These are phyloP conservation scores for Rhizopus microsporus DNA, from an alignment of 371 early-diverging fungal species.

Conservation along the genomic window DNA sequence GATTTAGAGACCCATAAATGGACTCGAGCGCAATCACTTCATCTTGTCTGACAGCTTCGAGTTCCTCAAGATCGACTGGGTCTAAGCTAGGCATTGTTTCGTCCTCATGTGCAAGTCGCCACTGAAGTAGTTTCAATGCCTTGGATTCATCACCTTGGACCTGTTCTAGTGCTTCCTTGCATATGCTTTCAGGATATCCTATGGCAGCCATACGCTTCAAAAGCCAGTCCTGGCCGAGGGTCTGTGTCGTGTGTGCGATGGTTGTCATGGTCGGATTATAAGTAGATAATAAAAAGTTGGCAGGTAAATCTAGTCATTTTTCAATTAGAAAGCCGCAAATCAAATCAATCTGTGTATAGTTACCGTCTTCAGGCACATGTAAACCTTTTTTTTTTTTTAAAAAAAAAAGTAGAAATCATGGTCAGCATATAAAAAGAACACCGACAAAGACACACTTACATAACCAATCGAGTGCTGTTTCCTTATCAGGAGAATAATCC, in stretches of 20 bases:
- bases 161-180: slow-evolving; percentile 50
- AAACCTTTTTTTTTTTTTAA: slow-evolving; percentile 51
- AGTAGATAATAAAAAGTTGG: slow-evolving; percentile 60
- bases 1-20: slow-evolving; percentile 57
- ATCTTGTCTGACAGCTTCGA: slow-evolving; percentile 43
- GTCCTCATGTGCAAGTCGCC: slow-evolving; percentile 41
- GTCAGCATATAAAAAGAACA: background rate
- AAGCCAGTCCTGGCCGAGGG: slow-evolving; percentile 64
- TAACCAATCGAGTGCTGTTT: slow-evolving; percentile 83
- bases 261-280: slow-evolving; percentile 67
- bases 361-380: slow-evolving; percentile 86
- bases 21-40: slow-evolving; percentile 66
- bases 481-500: slow-evolving; percentile 53
- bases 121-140: slow-evolving; percentile 55
- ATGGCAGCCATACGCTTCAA: slow-evolving; percentile 61
- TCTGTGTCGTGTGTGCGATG: slow-evolving; percentile 54
- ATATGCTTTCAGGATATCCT: slow-evolving; percentile 59
- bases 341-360: slow-evolving; percentile 5
- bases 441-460: slow-evolving; percentile 45
- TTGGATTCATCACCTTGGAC: slow-evolving; percentile 50
- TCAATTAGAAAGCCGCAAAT: slow-evolving; percentile 16
- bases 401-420: background rate
- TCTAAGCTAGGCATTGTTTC: slow-evolving; percentile 31
- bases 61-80: slow-evolving; percentile 35
- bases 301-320: slow-evolving; percentile 55